Conservation (phyloP, 441 rosid species). For the Biscutella laevigata region DNA sequence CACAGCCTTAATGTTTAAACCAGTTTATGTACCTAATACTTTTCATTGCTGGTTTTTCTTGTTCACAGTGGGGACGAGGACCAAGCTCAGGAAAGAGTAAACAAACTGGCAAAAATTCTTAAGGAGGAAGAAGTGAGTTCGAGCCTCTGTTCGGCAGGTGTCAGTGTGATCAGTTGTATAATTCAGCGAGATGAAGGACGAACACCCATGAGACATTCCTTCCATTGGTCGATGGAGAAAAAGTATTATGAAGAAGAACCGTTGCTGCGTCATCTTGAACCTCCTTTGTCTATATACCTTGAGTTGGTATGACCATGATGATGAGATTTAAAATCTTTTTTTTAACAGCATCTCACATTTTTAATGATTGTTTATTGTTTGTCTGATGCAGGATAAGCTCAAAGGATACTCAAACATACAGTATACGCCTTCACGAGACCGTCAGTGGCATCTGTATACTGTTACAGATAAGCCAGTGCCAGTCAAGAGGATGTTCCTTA, state of each 20-base stretch:
- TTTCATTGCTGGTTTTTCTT: slow-evolving; percentile 7
- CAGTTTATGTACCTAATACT: slow-evolving; percentile 9
- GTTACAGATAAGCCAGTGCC: slow-evolving; percentile 76
- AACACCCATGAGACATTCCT: slow-evolving; percentile 95
- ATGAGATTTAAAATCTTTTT: slow-evolving; percentile 2
- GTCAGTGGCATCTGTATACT: slow-evolving; percentile 95
- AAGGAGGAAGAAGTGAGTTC: slow-evolving; percentile 74
- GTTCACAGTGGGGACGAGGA: slow-evolving; percentile 92
- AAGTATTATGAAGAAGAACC: slow-evolving; percentile 85
- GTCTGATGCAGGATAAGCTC: slow-evolving; percentile 75
- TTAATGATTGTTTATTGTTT: slow-evolving; percentile 9
- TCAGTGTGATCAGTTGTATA: slow-evolving; percentile 90
- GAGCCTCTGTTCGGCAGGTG: slow-evolving; percentile 72
- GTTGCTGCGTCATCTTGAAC: slow-evolving; percentile 87
- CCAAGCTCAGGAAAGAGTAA: slow-evolving; percentile 95
- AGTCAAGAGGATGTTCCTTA: slow-evolving; percentile 86
- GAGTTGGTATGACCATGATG: slow-evolving; percentile 59
- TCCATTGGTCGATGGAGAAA: slow-evolving; percentile 87
- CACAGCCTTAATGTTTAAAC: neutral
- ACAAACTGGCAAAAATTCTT: slow-evolving; percentile 90
- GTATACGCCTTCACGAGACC: slow-evolving; percentile 75
- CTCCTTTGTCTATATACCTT: slow-evolving; percentile 92
- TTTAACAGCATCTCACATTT: neutral
- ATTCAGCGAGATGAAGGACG: slow-evolving; percentile 99
- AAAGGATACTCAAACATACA: slow-evolving; percentile 70